Percentiles rank a stretch among this genome's conserved stretches.
Evolutionary conservation across 768 basidiomycete genomes (phyloP).

Genomic region (Mycena polygramma): DNA sequence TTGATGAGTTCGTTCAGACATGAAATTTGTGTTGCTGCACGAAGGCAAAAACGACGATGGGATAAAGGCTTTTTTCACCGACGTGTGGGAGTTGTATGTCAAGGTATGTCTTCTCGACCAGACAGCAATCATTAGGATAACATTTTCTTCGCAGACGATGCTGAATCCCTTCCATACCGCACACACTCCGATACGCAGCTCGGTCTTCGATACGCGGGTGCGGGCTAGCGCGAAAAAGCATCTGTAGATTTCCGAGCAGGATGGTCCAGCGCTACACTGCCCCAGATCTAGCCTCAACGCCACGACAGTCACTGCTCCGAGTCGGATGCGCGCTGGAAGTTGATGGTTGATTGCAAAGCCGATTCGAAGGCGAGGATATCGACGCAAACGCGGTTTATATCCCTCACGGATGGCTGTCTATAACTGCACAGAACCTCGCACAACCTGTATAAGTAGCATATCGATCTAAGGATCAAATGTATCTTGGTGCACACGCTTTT

Average conservation of each 20-base stretch:
- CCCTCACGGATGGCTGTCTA: no score
- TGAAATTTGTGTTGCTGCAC: slow-evolving; percentile 95
- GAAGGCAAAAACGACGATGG: slow-evolving; percentile 98
- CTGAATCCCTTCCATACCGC: slow-evolving; percentile 98
- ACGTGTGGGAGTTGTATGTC: slow-evolving; percentile 97
- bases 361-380: no score
- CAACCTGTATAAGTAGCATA: neutral
- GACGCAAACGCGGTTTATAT: no score
- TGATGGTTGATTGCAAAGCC: no score
- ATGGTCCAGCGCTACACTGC: neutral
- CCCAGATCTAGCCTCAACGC: neutral
- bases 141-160: slow-evolving; percentile 67
- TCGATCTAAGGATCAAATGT: neutral
- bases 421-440: no score
- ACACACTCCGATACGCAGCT: slow-evolving; percentile 84
- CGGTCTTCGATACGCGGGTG: slow-evolving; percentile 86
- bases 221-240: slow-evolving; percentile 89
- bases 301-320: neutral
- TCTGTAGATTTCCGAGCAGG: slow-evolving; percentile 54
- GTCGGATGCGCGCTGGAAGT: neutral
- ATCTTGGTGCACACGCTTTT: neutral
- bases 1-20: slow-evolving; percentile 66
- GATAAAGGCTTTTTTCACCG: slow-evolving; percentile 91
- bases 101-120: slow-evolving; percentile 71
- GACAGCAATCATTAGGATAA: neutral